A percentile compares a stretch with the other conserved stretches of the same genome.
These are phyloP conservation scores for Flaveria linearis DNA, from an alignment of 129 eudicot genomes.

Conservation along the genomic window DNA sequence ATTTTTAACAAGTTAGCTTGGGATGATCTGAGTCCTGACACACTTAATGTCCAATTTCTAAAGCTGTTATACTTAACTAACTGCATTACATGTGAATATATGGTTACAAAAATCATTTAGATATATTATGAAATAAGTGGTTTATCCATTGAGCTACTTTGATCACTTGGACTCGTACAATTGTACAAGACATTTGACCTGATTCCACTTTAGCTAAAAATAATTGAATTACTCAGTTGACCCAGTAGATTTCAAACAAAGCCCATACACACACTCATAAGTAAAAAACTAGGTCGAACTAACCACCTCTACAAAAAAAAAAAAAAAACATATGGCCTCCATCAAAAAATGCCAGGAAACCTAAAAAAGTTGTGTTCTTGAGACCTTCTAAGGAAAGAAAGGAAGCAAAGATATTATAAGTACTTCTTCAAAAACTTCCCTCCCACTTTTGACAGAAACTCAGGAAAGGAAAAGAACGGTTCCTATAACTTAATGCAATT, in stretches of 20 bases:
- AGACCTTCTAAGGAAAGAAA: not conserved
- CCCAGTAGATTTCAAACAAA: not conserved
- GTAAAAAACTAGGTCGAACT: too few relatives aligned
- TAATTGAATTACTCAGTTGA: not conserved
- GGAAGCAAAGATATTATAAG: not conserved
- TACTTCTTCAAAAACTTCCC: not conserved
- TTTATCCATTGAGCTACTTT: not conserved
- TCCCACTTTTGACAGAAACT: not conserved
- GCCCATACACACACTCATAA: not conserved
- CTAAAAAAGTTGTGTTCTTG: too few relatives aligned
- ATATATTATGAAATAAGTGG: too few relatives aligned
- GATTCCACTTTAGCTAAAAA: not conserved
- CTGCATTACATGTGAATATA: too few relatives aligned
- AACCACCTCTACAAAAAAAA: too few relatives aligned
- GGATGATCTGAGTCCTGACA: too few relatives aligned
- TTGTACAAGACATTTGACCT: not conserved
- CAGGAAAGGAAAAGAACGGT: too few relatives aligned
- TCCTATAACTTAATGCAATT: not conserved
- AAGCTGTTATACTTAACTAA: too few relatives aligned
- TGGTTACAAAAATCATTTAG: too few relatives aligned
- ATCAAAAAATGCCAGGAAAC: too few relatives aligned
- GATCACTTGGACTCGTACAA: not conserved
- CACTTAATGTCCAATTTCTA: too few relatives aligned
- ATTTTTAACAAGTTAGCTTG: too few relatives aligned
- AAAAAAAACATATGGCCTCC: not conserved